Evolutionary conservation across 257 asterid genomes (phyloP).

Genomic region (Plantago major): DNA sequence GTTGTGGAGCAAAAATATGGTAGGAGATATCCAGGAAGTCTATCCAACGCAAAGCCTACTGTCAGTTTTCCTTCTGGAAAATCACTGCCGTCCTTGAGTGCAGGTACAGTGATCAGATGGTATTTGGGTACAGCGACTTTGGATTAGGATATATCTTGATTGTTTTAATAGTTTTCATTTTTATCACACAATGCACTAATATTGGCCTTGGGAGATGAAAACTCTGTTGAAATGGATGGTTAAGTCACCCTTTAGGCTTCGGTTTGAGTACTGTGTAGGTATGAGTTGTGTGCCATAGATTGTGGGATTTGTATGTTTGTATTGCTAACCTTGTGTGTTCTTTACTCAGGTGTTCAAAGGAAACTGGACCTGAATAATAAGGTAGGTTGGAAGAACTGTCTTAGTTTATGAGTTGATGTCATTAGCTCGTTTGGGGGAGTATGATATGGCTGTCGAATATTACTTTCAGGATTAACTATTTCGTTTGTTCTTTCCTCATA

Average conservation of each 20-base stretch:
- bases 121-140: no score
- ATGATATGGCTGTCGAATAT: neutral
- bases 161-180: no score
- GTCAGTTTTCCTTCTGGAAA: constrained; percentile 41
- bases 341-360: constrained; percentile 65
- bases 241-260: no score
- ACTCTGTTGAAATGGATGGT: no score
- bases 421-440: neutral
- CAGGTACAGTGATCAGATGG: constrained; percentile 34
- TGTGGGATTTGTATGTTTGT: neutral
- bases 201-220: no score
- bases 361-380: constrained; percentile 70
- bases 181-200: no score
- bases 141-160: no score
- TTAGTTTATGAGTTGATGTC: neutral
- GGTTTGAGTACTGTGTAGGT: neutral
- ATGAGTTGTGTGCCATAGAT: neutral
- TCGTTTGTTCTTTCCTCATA: neutral
- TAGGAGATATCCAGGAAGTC: constrained; percentile 38
- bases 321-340: constrained; percentile 20
- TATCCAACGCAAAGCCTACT: constrained; percentile 42
- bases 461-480: constrained; percentile 10
- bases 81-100: constrained; percentile 35
- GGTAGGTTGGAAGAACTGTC: constrained; percentile 25
- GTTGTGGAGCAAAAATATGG: constrained; percentile 38